Evolutionary conservation across 1,284 basidiomycete species (phyloP), one percentile per base, ranked within the genome.

Genomic region (Microstroma glucosiphilum): DNA sequence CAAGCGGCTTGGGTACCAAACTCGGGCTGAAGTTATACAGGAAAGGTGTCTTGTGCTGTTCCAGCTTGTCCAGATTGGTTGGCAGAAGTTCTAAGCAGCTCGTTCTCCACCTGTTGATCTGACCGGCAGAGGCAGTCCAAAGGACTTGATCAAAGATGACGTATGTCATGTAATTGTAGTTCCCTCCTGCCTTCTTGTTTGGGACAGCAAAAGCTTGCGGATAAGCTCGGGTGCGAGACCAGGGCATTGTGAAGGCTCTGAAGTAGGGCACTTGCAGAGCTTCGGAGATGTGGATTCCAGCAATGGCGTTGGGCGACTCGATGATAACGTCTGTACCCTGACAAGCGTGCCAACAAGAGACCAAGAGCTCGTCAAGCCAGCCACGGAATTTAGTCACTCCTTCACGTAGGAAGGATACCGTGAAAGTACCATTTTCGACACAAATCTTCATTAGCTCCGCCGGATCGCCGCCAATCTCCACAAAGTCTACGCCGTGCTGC

Each of bases 161-260:
- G 77, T 91, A 91, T 4, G 89, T 87, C 92, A 96, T 94, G 80
- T 96, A 97, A 78, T 98, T 98, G 81, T 96, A 98, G 67, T 89
- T 85, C 37, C 93, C 93, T 25, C 94, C 94, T 85, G 88, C 85
- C 89, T 74, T 86, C 86, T 63, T 93, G 56, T 56, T 92, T 0
- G 96, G 94, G 1, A 97, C 94, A 19, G 92, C 92, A 76, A 98
- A 98, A 2, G 94, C 92, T 77, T 98, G 94, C 21, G 94, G 94
- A 79, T 97, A 98, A 4, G 90, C 92, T 72, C 92, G 87, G 21
- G 80, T 90, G 61, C 87, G 83, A 49, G 83, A 85, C 86, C 87
- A 88, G 9, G 86, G 88, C 88, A 90, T 90, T 21, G 88, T 89
- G 78, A 89, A 89, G 1, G 90, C 90, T 70, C 91, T 84, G 81